Conservation (phyloP, 768 basidiomycete species). For the Dioszegia crocea region DNA sequence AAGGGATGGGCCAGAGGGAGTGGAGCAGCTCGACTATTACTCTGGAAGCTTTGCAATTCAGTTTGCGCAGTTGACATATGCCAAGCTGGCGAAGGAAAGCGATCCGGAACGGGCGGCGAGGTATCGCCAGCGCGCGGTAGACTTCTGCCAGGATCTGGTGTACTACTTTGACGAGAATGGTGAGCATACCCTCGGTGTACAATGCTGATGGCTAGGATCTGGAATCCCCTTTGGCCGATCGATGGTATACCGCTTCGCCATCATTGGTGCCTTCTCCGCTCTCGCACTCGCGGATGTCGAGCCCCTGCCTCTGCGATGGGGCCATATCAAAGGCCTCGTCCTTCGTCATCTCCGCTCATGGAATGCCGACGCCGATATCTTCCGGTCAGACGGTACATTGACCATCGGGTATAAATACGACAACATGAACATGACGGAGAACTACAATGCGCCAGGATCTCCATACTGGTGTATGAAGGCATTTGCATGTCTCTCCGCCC, state of each 20-base stretch:
- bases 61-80: slow-evolving; percentile 67
- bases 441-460: slow-evolving; percentile 64
- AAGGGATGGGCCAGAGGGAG: slow-evolving; percentile 70
- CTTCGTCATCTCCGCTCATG: slow-evolving; percentile 70
- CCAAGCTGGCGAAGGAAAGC: slow-evolving; percentile 59
- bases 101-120: slow-evolving; percentile 65
- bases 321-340: slow-evolving; percentile 67
- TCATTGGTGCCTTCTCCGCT: slow-evolving; percentile 72
- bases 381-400: slow-evolving; percentile 62
- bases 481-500: slow-evolving; percentile 64
- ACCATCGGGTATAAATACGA: slow-evolving; percentile 70
- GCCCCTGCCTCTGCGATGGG: slow-evolving; percentile 65
- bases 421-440: slow-evolving; percentile 68
- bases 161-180: slow-evolving; percentile 73
- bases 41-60: slow-evolving; percentile 76
- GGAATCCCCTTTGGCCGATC: slow-evolving; percentile 72
- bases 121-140: slow-evolving; percentile 61
- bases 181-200: slow-evolving; percentile 35
- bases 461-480: slow-evolving; percentile 80
- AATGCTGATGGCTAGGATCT: slow-evolving; percentile 54
- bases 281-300: slow-evolving; percentile 68
- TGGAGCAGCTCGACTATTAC: slow-evolving; percentile 74
- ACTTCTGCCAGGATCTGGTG: slow-evolving; percentile 66
- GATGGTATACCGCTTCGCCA: slow-evolving; percentile 74
- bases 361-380: slow-evolving; percentile 58